Percentiles rank a stretch among this genome's conserved stretches.
phyloP scores from a whole-genome alignment of 2,329 filamentous ascomycete species.

The Fusarium pseudocircinatum region DNA sequence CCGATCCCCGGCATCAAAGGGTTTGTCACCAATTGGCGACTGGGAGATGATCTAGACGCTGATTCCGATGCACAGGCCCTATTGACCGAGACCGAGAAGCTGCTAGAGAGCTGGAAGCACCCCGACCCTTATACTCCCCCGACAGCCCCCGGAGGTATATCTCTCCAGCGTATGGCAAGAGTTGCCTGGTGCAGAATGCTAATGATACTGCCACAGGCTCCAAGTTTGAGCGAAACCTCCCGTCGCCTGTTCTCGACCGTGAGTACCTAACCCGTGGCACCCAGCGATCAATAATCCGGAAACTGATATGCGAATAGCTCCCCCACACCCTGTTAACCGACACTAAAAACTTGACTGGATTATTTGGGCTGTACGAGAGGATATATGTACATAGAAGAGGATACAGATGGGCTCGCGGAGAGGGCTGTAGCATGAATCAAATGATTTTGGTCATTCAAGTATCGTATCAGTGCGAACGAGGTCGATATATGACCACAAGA shows the following conservation, averaged over 20 bases:
- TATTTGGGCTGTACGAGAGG: conserved; percentile 10
- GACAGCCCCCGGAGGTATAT: conserved; percentile 89
- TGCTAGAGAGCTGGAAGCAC: conserved; percentile 96
- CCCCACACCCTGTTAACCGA: conserved; percentile 42
- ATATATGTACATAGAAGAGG: conserved; percentile 37
- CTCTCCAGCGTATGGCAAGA: neutral
- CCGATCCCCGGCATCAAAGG: conserved; percentile 85
- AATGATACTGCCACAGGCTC: conserved; percentile 68
- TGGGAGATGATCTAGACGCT: neutral
- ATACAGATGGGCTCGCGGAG: conserved; percentile 14
- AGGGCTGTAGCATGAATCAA: conserved; percentile 22
- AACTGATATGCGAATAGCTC: conserved; percentile 40
- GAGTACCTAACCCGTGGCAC: conserved; percentile 54
- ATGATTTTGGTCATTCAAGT: conserved; percentile 18
- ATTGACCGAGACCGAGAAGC: conserved; percentile 85
- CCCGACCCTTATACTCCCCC: conserved; percentile 92
- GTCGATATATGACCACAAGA: neutral
- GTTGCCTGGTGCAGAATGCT: conserved; percentile 3
- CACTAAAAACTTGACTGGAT: conserved; percentile 29
- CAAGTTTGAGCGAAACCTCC: conserved; percentile 95
- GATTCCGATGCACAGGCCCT: conserved; percentile 67
- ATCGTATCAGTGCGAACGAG: neutral
- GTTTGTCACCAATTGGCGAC: conserved; percentile 59
- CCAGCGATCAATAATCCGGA: neutral
- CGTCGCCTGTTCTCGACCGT: conserved; percentile 83